phyloP scores from a whole-genome alignment of 768 basidiomycete species.

The Cystobasidium onofrii region DNA sequence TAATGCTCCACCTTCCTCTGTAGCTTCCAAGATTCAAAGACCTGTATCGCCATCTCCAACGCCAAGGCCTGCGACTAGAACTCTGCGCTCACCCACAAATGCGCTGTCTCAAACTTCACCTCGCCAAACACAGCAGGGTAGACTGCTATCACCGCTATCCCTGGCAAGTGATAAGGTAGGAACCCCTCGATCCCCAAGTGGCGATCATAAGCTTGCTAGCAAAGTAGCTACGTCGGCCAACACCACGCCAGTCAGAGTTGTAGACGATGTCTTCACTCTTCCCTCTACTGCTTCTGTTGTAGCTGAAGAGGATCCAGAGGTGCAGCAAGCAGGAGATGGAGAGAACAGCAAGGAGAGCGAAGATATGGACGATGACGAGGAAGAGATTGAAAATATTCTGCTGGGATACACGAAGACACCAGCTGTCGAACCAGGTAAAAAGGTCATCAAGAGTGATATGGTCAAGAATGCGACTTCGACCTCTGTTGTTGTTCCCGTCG shows the following conservation, averaged over 20 bases:
- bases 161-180: neutral
- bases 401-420: slow-evolving; percentile 24
- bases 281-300: neutral
- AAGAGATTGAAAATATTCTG: slow-evolving; percentile 23
- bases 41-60: neutral
- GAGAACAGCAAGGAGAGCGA: slow-evolving; percentile 14
- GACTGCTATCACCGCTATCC: neutral
- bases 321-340: neutral
- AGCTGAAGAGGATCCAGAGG: neutral
- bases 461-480: neutral
- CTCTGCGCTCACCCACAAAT: neutral
- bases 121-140: neutral
- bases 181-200: neutral
- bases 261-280: slow-evolving; percentile 25
- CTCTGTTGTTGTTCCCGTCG: neutral
- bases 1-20: neutral
- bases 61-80: neutral
- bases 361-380: slow-evolving; percentile 21
- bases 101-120: neutral
- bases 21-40: neutral
- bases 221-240: neutral
- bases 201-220: neutral
- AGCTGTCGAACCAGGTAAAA: neutral
- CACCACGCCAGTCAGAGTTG: slow-evolving; percentile 17
- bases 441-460: neutral